Evolutionary conservation across 768 basidiomycete genomes (phyloP), one percentile per base, ranked within the genome.

Genomic region (Wakefieldia striispora): DNA sequence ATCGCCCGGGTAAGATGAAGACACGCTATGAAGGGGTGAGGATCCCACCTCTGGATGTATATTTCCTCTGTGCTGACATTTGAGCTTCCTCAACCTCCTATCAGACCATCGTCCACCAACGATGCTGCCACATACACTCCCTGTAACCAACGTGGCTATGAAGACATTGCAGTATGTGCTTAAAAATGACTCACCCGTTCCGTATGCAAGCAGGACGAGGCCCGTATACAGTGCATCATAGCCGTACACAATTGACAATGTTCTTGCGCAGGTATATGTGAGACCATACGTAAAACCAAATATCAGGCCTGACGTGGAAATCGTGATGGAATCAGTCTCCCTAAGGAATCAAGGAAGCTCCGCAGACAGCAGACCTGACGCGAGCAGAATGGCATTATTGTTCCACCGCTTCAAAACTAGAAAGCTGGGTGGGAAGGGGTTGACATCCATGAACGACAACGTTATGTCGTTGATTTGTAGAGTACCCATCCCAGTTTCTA

Each of bases 221-320:
- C 93, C 93, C 20, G 87, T 86, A 47, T 79, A 70, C 6, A 95
- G 69, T 0, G 91, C 74, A 52, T 79, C 71, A 63, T 86, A 92
- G 34, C 75, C 65, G 56, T 95, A 95, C 16, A 71, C 65, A 11
- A 67, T 70, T 2, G 75, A 76, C 3, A 95, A 74, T 0, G 87
- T 91, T 48, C 87, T 75, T 10, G 91, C 77, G 5, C 82, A 81
- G 0, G 89, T 88, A 60, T 91, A 95, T 1, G 80, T 68, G 37
- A 95, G 75, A 34, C 81, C 74, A 62, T 83, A 91, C 27, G 76
- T 78, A 43, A 83, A 84, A 2, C 82, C 84, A 56, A 88, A 94
- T n/a, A 85, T 69, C 29, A 89, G 62, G 4, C 86, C 91, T 85
- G 55, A 26, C 17, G 39, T 11, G 16, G 21, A 3, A 27, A 27